Percentiles rank a stretch among this genome's conserved stretches.
Conservation (phyloP, 2,329 filamentous ascomycete species). For the Claviceps humidiphila region DNA sequence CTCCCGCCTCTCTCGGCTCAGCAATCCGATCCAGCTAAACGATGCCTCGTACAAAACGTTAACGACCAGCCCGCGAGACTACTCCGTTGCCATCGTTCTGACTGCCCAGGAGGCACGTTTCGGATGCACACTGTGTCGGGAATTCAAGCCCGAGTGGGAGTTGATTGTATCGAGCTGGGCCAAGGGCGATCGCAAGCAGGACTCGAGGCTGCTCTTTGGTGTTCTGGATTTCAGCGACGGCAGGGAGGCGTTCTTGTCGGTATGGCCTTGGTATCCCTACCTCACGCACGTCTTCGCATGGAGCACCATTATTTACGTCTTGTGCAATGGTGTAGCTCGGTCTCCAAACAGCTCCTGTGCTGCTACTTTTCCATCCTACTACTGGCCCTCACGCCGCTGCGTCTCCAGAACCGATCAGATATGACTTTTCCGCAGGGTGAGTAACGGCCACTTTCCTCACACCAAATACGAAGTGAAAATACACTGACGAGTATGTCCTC, state of each 20-base stretch:
- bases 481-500: not conserved
- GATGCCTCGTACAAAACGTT: slow-evolving; percentile 64
- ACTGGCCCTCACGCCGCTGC: slow-evolving; percentile 63
- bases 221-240: slow-evolving; percentile 83
- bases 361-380: slow-evolving; percentile 79
- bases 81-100: slow-evolving; percentile 67
- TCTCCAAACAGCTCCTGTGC: slow-evolving; percentile 85
- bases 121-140: slow-evolving; percentile 72
- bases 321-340: slow-evolving; percentile 48
- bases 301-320: not conserved
- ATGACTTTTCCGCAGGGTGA: slow-evolving; percentile 75
- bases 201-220: slow-evolving; percentile 63
- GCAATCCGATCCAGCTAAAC: slow-evolving; percentile 61
- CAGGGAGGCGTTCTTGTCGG: slow-evolving; percentile 73
- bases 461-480: not conserved
- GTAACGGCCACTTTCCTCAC: slow-evolving; percentile 12
- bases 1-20: slow-evolving; percentile 51
- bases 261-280: slow-evolving; percentile 27
- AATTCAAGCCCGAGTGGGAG: slow-evolving; percentile 93
- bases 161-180: slow-evolving; percentile 75
- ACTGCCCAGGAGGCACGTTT: slow-evolving; percentile 77
- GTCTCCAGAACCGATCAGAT: slow-evolving; percentile 57
- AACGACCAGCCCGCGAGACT: slow-evolving; percentile 68
- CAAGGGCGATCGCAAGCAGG: slow-evolving; percentile 64
- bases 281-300: not conserved